Conservation (phyloP, 495 filamentous ascomycete genomes). For the Jackrogersella multiformis region DNA sequence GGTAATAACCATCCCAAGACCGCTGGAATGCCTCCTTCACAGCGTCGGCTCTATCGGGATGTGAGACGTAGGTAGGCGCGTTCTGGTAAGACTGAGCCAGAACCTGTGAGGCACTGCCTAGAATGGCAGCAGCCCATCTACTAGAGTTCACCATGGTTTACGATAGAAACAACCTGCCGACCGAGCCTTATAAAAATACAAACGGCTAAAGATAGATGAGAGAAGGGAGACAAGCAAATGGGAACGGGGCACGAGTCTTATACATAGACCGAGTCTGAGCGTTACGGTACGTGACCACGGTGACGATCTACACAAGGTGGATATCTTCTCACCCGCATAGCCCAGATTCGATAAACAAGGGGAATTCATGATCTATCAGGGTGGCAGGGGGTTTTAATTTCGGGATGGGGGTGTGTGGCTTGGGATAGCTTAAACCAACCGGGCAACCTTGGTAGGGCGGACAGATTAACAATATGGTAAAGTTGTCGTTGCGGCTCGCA, state of each 20-base stretch:
- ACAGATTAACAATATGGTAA: slow-evolving; percentile 27
- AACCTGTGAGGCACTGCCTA: slow-evolving; percentile 35
- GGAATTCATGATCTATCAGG: slow-evolving; percentile 19
- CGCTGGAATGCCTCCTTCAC: slow-evolving; percentile 79
- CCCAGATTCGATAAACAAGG: slow-evolving; percentile 13
- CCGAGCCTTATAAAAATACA: slow-evolving; percentile 3
- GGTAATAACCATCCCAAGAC: slow-evolving; percentile 83
- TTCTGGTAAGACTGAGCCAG: slow-evolving; percentile 41
- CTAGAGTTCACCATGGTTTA: slow-evolving; percentile 35
- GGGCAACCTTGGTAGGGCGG: slow-evolving; percentile 23
- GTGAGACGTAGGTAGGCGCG: slow-evolving; percentile 43
- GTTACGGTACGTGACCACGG: slow-evolving; percentile 11
- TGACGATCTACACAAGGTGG: slow-evolving; percentile 21
- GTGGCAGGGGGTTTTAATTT: slow-evolving; percentile 31
- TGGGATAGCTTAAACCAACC: slow-evolving; percentile 25
- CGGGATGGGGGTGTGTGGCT: slow-evolving; percentile 22
- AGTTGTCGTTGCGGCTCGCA: slow-evolving; percentile 36
- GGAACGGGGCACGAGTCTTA: slow-evolving; percentile 41
- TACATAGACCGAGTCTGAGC: slow-evolving; percentile 17
- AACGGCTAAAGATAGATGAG: slow-evolving; percentile 19
- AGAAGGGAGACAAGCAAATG: slow-evolving; percentile 8
- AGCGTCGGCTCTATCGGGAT: slow-evolving; percentile 62
- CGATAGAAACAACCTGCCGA: slow-evolving; percentile 11
- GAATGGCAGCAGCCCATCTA: slow-evolving; percentile 26
- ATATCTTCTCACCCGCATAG: slow-evolving; percentile 27